Percentiles rank a stretch among this genome's conserved stretches.
Conservation (phyloP, 2,329 filamentous ascomycete genomes). For the Shiraia bambusicola region DNA sequence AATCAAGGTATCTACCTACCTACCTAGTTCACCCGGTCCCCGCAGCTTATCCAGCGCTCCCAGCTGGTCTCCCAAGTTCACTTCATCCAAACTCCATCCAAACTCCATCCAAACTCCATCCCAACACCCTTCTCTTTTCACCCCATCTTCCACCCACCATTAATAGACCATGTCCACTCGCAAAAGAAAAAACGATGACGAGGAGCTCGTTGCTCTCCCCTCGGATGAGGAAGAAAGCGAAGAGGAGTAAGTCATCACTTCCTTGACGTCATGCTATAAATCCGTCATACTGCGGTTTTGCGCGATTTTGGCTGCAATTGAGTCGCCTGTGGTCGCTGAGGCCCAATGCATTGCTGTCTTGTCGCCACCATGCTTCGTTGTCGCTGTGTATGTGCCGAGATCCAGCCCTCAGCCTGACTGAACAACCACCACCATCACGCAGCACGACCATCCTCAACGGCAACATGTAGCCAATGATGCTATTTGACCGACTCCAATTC, state of each 20-base stretch:
- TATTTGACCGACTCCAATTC: neutral
- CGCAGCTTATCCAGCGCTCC: conserved; percentile 18
- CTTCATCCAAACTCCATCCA: conserved; percentile 12
- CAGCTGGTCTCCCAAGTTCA: conserved; percentile 19
- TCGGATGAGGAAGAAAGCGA: conserved; percentile 48
- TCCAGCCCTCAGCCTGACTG: conserved; percentile 17
- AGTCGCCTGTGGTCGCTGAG: conserved; percentile 19
- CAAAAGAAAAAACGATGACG: conserved; percentile 49
- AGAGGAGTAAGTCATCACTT: conserved; percentile 45
- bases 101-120: conserved; percentile 20
- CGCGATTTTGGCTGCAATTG: conserved; percentile 18
- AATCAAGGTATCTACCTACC: conserved; percentile 14
- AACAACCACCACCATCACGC: conserved; percentile 1
- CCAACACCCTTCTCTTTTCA: conserved; percentile 8
- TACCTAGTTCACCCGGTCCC: conserved; percentile 34
- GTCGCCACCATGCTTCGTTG: conserved; percentile 14
- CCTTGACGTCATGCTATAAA: conserved; percentile 43
- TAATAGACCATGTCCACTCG: conserved; percentile 44
- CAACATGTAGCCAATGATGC: conserved; percentile 1
- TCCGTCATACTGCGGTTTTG: conserved; percentile 21
- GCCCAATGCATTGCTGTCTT: conserved; percentile 13
- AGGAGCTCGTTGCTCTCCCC: conserved; percentile 49
- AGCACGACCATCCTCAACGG: conserved; percentile 3
- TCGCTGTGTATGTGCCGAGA: conserved; percentile 12
- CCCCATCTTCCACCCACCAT: conserved; percentile 5